Percentiles rank a stretch among this genome's conserved stretches.
Evolutionary conservation across 768 basidiomycete species (phyloP).

Genomic region (Suillus spraguei): DNA sequence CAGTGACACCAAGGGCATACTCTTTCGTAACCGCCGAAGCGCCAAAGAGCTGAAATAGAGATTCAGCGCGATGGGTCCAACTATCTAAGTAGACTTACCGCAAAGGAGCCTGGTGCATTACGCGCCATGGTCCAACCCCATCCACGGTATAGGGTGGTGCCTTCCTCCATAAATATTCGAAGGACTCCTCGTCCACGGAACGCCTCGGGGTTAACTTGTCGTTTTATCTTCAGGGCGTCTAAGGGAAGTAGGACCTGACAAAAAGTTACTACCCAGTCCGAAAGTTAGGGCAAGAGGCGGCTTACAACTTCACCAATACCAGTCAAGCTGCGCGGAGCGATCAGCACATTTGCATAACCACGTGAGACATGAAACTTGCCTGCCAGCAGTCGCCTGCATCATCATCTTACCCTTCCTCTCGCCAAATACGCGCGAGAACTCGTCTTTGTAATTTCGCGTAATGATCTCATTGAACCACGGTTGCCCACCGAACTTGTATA

Average conservation of each 20-base stretch:
- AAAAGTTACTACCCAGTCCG: background rate
- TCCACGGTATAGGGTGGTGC: conserved; percentile 89
- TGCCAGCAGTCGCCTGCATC: conserved; percentile 94
- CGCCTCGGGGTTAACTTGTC: conserved; percentile 97
- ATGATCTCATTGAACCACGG: conserved; percentile 97
- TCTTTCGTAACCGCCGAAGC: conserved; percentile 95
- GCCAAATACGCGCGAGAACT: conserved; percentile 84
- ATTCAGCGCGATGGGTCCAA: background rate
- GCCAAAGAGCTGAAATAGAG: conserved; percentile 82
- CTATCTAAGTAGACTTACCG: conserved; percentile 53
- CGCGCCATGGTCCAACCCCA: conserved; percentile 99
- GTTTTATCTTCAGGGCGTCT: conserved; percentile 97
- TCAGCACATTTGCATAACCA: background rate
- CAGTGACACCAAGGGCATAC: conserved; percentile 83
- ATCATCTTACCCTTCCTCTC: conserved; percentile 95
- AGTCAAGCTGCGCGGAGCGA: conserved; percentile 48
- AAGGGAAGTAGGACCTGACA: conserved; percentile 86
- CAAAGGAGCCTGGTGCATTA: conserved; percentile 95
- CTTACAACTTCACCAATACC: conserved; percentile 93
- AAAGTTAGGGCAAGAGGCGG: background rate
- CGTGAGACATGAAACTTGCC: conserved; percentile 46
- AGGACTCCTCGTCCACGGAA: conserved; percentile 93
- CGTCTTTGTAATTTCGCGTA: conserved; percentile 75
- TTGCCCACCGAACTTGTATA: conserved; percentile 99
- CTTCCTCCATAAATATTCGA: conserved; percentile 90